Conservation (phyloP, 441 rosid genomes). For the Erodium chrysanthum region DNA sequence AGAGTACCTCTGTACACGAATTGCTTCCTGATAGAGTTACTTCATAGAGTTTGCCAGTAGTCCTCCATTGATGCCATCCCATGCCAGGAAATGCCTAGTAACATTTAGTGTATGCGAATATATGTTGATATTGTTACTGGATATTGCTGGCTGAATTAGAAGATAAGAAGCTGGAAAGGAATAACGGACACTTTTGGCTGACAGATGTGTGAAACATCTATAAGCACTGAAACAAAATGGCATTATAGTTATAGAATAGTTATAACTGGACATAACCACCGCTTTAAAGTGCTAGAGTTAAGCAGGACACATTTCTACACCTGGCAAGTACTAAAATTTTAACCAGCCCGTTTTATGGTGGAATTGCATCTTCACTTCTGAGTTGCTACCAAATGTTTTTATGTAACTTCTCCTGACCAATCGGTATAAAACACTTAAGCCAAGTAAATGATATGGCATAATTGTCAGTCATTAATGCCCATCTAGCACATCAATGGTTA, state of each 20-base stretch:
- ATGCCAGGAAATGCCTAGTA: background rate
- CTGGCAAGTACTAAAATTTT: background rate
- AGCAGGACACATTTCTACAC: background rate
- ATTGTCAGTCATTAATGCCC: background rate
- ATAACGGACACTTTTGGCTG: background rate
- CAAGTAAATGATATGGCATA: background rate
- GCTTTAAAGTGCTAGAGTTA: background rate
- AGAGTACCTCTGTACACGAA: background rate
- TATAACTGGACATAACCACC: background rate
- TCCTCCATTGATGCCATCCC: background rate
- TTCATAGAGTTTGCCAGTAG: background rate
- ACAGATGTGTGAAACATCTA: background rate
- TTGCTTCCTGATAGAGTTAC: background rate
- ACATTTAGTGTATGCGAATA: background rate
- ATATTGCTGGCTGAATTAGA: background rate
- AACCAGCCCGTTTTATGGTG: background rate
- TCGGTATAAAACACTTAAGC: background rate
- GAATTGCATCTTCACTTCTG: background rate
- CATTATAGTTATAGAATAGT: background rate
- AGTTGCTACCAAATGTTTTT: background rate
- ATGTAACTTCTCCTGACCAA: background rate
- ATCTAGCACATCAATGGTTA: constrained; percentile 1
- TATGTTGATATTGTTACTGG: background rate
- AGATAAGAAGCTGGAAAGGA: background rate
- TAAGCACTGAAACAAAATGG: background rate